Base-by-base conservation (phyloP, 139 green algal species). In the Tetraselmis striata region DNA sequence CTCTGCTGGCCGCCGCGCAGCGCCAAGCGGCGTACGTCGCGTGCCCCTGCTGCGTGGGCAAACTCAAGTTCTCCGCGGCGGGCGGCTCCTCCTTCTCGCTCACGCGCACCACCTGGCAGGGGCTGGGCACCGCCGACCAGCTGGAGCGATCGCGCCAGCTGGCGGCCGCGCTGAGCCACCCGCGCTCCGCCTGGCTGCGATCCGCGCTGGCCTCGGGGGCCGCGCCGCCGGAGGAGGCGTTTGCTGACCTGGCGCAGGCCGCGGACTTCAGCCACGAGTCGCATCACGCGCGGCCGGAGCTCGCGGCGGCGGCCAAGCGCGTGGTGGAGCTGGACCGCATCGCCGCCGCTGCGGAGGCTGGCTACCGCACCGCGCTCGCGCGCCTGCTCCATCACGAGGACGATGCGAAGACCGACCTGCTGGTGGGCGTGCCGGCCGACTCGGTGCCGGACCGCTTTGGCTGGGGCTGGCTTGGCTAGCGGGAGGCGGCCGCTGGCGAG, bases 31-130 rank as follows among this genome's bases (percentile, higher is more conserved):
- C 90, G 0, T 95, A 92, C 77, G 31, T 92, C 0, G 87, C 93
- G 75, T 92, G 84, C 83, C 92, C 92, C 28, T 96, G 92, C 81
- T 96, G 92, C 82, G 87, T 96, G 18, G 92, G 92, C 78, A 91
- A 90, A 86, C 84, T 95, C 23, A 91, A 93, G 87, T 93, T 92
- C 76, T 91, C 85, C 0, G 29, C 93, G 77, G 29, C 79, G 0
- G 91, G 91, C 1, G 91, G 91, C 31, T 87, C 79, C 80, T 89
- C 82, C 30, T 94, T 94, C 80, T 84, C 79, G 58, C 23, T 24
- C 84, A 90, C 80, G 83, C 82, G 1, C 82, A 81, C 1, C 30
- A 28, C 29, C 31, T 89, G 80, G 83, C 82, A 1, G 79, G 86
- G 0, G 82, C 83, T 31, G 75, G 74, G 30, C 79, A 45, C 25